These are phyloP conservation scores for Zelonia costaricensis DNA, from an alignment of 208 protist genomes.

Conservation along the genomic window DNA sequence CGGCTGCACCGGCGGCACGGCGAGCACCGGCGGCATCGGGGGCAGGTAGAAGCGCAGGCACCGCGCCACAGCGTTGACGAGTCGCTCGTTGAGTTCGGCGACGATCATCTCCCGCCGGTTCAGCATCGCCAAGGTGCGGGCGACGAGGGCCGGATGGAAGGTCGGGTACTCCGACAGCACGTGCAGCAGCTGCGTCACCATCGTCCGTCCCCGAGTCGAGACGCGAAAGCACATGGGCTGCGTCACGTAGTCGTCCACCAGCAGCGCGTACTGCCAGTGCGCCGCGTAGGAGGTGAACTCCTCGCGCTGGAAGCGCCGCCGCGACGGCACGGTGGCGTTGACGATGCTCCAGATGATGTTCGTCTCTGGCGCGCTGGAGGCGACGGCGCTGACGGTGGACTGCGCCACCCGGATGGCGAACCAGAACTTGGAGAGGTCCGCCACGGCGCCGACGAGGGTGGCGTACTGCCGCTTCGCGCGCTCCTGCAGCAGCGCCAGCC, in stretches of 20 bases:
- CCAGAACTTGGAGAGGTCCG: conserved; percentile 65
- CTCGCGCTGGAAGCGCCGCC: conserved; percentile 58
- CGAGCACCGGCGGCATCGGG: conserved; percentile 18
- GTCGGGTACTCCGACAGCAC: conserved; percentile 55
- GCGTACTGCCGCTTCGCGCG: conserved; percentile 39
- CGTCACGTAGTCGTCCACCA: conserved; percentile 76
- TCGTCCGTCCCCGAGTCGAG: conserved; percentile 33
- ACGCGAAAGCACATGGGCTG: conserved; percentile 41
- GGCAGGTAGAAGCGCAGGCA: conserved; percentile 58
- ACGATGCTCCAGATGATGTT: conserved; percentile 44
- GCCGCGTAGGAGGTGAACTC: conserved; percentile 51
- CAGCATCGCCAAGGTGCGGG: conserved; percentile 54
- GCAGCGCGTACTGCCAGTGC: conserved; percentile 82
- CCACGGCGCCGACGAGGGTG: conserved; percentile 62
- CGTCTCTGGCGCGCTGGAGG: conserved; percentile 26
- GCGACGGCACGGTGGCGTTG: conserved; percentile 45
- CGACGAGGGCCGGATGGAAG: conserved; percentile 66
- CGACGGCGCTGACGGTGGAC: conserved; percentile 26
- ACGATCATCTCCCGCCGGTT: conserved; percentile 45
- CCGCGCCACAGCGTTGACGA: conserved; percentile 47
- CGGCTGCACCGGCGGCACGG: conserved; percentile 1
- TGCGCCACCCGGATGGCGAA: conserved; percentile 21
- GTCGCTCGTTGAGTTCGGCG: conserved; percentile 52
- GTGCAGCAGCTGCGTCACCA: conserved; percentile 67
- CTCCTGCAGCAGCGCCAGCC: conserved; percentile 9